Percentiles rank a stretch among this genome's conserved stretches.
phyloP scores from a whole-genome alignment of 495 filamentous ascomycete genomes.

The Pyrenula aspistea region DNA sequence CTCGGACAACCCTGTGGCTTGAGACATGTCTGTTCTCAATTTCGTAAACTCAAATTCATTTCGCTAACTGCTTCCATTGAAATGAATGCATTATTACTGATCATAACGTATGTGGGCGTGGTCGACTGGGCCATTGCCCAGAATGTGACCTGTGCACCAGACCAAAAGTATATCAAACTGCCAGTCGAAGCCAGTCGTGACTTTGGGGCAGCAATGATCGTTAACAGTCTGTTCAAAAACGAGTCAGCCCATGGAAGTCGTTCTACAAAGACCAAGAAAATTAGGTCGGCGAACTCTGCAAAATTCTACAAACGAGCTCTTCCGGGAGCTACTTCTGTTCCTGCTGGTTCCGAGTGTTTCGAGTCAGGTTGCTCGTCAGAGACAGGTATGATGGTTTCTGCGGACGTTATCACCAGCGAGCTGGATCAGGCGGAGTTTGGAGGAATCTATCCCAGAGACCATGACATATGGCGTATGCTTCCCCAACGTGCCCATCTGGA shows the following conservation, averaged over 20 bases:
- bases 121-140: not conserved
- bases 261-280: not conserved
- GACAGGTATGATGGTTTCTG: not conserved
- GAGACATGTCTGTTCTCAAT: no score
- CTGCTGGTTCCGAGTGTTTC: not conserved
- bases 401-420: not conserved
- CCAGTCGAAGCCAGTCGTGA: not conserved
- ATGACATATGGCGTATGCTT: not conserved
- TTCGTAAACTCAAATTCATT: no score
- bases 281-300: not conserved
- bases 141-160: not conserved
- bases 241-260: not conserved
- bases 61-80: no score
- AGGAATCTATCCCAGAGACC: not conserved
- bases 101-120: no score
- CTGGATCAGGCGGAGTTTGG: not conserved
- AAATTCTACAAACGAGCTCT: not conserved
- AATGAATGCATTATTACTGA: no score
- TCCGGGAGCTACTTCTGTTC: not conserved
- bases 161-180: not conserved
- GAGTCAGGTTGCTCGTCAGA: not conserved
- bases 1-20: no score
- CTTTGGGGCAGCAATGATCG: not conserved
- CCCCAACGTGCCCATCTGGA: not conserved
- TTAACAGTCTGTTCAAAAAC: not conserved